Evolutionary conservation across 2,329 filamentous ascomycete species (phyloP).

Genomic region (Calonectria ilicicola): DNA sequence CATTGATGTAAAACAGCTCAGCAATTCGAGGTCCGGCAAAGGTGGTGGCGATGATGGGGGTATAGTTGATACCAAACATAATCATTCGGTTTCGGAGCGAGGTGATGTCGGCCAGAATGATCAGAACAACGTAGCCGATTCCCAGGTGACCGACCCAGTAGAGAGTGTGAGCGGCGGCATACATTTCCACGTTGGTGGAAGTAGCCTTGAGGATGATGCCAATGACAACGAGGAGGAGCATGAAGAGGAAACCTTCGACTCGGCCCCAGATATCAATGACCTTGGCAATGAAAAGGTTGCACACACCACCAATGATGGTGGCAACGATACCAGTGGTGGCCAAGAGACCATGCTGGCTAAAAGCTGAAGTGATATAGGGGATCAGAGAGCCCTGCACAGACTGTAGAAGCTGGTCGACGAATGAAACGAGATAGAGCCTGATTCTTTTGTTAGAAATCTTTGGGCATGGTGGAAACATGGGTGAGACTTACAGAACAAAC

Average conservation of each 20-base stretch:
- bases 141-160: conserved; percentile 69
- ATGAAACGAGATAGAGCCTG: conserved; percentile 55
- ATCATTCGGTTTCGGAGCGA: conserved; percentile 57
- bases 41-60: conserved; percentile 57
- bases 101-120: conserved; percentile 59
- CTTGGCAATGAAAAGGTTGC: conserved; percentile 58
- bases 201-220: conserved; percentile 74
- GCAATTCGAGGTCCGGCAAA: conserved; percentile 58
- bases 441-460: background rate
- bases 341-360: conserved; percentile 73
- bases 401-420: conserved; percentile 51
- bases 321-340: conserved; percentile 74
- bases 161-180: conserved; percentile 71
- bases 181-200: conserved; percentile 67
- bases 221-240: conserved; percentile 58
- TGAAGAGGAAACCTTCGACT: conserved; percentile 57
- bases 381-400: conserved; percentile 62
- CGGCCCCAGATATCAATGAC: conserved; percentile 63
- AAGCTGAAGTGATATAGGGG: conserved; percentile 75
- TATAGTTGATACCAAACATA: conserved; percentile 56
- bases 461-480: background rate
- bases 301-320: conserved; percentile 53
- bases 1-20: conserved; percentile 51
- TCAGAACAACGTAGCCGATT: conserved; percentile 53
- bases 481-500: conserved; percentile 50